Percentiles rank a stretch among this genome's conserved stretches.
Conservation (phyloP, 352 stramenopile species). For the Globisporangium takayamanum region DNA sequence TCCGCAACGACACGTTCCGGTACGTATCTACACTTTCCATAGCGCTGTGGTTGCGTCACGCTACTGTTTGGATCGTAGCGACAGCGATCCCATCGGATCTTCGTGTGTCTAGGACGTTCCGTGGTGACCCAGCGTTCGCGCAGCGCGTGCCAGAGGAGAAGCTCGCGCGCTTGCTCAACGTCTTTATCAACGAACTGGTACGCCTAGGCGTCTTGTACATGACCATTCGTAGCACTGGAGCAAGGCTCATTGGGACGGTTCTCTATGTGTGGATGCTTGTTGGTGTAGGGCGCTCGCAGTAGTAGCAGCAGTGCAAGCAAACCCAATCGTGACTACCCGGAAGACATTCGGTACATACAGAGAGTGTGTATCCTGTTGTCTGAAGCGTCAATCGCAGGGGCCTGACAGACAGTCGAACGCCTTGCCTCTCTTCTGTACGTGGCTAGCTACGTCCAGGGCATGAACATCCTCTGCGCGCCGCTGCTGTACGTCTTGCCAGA, state of each 20-base stretch:
- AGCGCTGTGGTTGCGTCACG: background rate
- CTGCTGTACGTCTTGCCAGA: conserved; percentile 91
- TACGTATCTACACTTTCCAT: background rate
- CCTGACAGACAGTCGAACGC: too few relatives aligned
- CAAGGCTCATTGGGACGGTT: background rate
- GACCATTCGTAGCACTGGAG: too few relatives aligned
- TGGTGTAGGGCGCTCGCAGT: background rate
- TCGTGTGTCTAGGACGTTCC: conserved; percentile 53
- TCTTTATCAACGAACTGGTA: conserved; percentile 87
- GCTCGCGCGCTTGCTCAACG: conserved; percentile 87
- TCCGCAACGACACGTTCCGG: conserved; percentile 90
- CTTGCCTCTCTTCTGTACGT: background rate
- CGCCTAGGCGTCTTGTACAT: background rate
- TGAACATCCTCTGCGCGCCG: conserved; percentile 88
- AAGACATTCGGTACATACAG: conserved; percentile 30
- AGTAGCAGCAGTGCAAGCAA: conserved; percentile 5
- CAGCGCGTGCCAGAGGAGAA: conserved; percentile 87
- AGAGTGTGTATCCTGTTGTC: background rate
- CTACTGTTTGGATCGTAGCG: background rate
- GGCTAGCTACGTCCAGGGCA: conserved; percentile 87
- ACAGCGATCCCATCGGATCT: background rate
- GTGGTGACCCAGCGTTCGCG: conserved; percentile 82
- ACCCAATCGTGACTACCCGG: conserved; percentile 19
- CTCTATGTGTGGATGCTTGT: background rate
- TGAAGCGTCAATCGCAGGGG: too few relatives aligned